phyloP scores from a whole-genome alignment of 768 basidiomycete genomes.

The Termitomyces heimii region DNA sequence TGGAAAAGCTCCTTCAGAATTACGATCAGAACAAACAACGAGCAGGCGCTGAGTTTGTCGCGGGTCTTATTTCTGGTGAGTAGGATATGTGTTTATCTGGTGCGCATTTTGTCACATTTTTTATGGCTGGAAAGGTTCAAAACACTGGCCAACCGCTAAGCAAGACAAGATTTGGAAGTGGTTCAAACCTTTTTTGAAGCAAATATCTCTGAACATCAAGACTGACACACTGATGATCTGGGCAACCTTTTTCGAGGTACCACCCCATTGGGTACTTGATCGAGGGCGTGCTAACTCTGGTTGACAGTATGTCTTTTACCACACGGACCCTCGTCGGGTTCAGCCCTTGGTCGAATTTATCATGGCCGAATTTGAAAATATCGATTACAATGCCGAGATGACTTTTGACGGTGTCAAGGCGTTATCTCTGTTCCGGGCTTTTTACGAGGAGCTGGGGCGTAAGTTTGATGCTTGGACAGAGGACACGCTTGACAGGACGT shows the following conservation, averaged over 20 bases:
- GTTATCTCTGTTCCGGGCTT: constrained; percentile 59
- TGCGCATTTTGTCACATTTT: constrained; percentile 5
- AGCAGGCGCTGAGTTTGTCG: constrained; percentile 80
- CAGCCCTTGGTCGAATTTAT: constrained; percentile 77
- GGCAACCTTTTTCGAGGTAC: constrained; percentile 74
- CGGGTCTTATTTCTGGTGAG: constrained; percentile 61
- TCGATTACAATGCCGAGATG: constrained; percentile 79
- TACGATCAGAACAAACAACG: constrained; percentile 85
- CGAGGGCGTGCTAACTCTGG: constrained; percentile 2
- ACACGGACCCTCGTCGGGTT: constrained; percentile 77
- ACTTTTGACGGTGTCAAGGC: constrained; percentile 77
- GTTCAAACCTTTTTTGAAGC: constrained; percentile 63
- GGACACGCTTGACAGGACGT: constrained; percentile 58
- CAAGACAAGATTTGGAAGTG: constrained; percentile 74
- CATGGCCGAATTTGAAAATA: constrained; percentile 50
- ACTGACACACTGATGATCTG: constrained; percentile 77
- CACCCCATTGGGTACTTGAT: neutral
- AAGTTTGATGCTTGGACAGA: constrained; percentile 80
- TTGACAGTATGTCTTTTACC: constrained; percentile 64
- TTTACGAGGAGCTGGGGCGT: constrained; percentile 72
- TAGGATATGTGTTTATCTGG: neutral
- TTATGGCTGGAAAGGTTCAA: constrained; percentile 47
- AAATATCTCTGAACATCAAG: constrained; percentile 67
- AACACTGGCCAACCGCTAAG: constrained; percentile 78
- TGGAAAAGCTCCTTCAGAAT: constrained; percentile 60